phyloP scores from a whole-genome alignment of 495 filamentous ascomycete species.

The Annulohypoxylon bovei region DNA sequence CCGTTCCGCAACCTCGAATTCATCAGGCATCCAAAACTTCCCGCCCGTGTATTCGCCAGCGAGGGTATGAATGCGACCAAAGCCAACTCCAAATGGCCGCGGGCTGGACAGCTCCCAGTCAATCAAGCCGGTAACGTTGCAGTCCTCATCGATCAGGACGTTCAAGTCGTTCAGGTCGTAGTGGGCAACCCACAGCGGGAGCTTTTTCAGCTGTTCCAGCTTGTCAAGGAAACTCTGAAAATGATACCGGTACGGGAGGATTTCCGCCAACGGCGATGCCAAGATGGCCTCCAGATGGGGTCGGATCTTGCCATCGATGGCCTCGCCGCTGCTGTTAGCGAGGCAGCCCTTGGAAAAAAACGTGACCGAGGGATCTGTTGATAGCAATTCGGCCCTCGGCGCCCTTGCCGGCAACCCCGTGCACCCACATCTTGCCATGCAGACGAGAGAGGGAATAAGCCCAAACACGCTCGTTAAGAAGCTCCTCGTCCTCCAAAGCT shows the following conservation, averaged over 20 bases:
- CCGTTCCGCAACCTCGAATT: constrained; percentile 46
- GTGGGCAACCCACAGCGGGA: constrained; percentile 47
- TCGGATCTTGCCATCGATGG: constrained; percentile 41
- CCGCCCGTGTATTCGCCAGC: constrained; percentile 45
- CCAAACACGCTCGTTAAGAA: constrained; percentile 38
- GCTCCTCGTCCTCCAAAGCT: constrained; percentile 41
- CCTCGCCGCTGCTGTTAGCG: constrained; percentile 38
- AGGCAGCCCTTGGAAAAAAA: constrained; percentile 43
- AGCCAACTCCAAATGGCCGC: constrained; percentile 48
- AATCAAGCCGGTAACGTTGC: constrained; percentile 45
- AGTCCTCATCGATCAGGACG: constrained; percentile 48
- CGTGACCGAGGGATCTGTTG: constrained; percentile 37
- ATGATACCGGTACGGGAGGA: constrained; percentile 31
- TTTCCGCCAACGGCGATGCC: constrained; percentile 40
- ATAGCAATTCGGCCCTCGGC: constrained; percentile 38
- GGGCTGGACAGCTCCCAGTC: constrained; percentile 51
- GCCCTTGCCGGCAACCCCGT: constrained; percentile 38
- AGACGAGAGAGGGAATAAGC: constrained; percentile 45
- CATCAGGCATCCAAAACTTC: constrained; percentile 47
- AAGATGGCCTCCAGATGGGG: constrained; percentile 45
- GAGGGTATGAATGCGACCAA: constrained; percentile 48
- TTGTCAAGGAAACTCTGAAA: constrained; percentile 39
- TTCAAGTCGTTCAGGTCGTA: constrained; percentile 50
- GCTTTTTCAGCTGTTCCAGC: constrained; percentile 41
- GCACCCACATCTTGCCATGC: constrained; percentile 43